Percentiles rank a stretch among this genome's conserved stretches.
phyloP scores from a whole-genome alignment of 2,329 filamentous ascomycete species.

The Colletotrichum sp. region DNA sequence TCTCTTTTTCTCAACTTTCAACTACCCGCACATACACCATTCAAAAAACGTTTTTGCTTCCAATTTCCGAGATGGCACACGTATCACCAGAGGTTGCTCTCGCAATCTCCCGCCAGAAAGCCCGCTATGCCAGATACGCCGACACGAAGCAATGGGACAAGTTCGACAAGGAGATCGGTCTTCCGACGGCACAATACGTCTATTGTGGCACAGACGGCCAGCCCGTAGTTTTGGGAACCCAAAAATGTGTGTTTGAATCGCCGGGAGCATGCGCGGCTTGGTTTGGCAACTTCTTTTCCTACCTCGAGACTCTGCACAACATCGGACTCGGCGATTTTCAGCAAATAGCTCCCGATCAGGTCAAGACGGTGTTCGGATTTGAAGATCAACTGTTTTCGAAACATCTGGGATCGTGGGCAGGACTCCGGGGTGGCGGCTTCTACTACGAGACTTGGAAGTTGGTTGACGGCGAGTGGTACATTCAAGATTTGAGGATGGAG shows the following conservation, averaged over 20 bases:
- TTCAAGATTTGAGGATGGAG: conserved; percentile 24
- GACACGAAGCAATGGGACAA: conserved; percentile 30
- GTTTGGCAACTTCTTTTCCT: conserved; percentile 23
- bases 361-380: conserved; percentile 18
- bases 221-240: background rate
- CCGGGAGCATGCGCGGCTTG: conserved; percentile 19
- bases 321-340: conserved; percentile 28
- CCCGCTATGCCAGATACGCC: conserved; percentile 28
- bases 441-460: conserved; percentile 27
- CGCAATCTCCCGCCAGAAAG: conserved; percentile 30
- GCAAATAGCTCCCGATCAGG: conserved; percentile 16
- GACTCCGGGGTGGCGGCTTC: conserved; percentile 26
- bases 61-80: conserved; percentile 11
- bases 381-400: background rate
- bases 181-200: conserved; percentile 24
- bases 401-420: conserved; percentile 20
- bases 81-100: conserved; percentile 25
- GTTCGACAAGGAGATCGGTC: conserved; percentile 25
- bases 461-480: conserved; percentile 26
- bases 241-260: conserved; percentile 3
- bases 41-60: no score
- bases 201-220: conserved; percentile 1
- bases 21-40: no score
- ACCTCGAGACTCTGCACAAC: conserved; percentile 27
- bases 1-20: background rate